A percentile compares a stretch with the other conserved stretches of the same genome.
Evolutionary conservation across 352 stramenopile species (phyloP).

Genomic region (Globisporangium viniferum): DNA sequence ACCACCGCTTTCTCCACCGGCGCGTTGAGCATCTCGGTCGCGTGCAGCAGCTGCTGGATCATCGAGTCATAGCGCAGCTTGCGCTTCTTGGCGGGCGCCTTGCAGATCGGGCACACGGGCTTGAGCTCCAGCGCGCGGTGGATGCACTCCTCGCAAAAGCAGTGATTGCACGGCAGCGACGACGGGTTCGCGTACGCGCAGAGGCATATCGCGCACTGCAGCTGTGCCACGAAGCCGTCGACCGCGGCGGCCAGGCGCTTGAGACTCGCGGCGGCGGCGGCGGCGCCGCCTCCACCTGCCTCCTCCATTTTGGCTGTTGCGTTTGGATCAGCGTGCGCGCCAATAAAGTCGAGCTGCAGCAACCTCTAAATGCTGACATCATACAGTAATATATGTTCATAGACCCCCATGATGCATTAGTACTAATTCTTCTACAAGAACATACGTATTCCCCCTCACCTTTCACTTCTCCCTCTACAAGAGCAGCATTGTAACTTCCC

Average conservation of each 20-base stretch:
- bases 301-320: constrained; percentile 12
- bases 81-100: constrained; percentile 76
- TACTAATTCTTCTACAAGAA: background rate
- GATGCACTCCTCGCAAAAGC: constrained; percentile 88
- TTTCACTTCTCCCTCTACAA: constrained; percentile 3
- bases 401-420: background rate
- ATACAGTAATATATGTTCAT: background rate
- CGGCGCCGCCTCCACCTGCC: background rate
- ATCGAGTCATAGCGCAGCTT: constrained; percentile 72
- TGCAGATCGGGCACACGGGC: constrained; percentile 79
- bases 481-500: background rate
- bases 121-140: constrained; percentile 79
- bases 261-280: constrained; percentile 19
- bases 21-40: constrained; percentile 46
- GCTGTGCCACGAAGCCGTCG: constrained; percentile 62
- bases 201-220: constrained; percentile 85
- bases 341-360: background rate
- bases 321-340: background rate
- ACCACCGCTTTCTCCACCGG: constrained; percentile 10
- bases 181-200: constrained; percentile 64
- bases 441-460: background rate
- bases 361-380: background rate
- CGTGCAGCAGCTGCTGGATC: constrained; percentile 64
- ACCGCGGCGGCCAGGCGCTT: constrained; percentile 53
- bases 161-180: constrained; percentile 85